A percentile compares a stretch with the other conserved stretches of the same genome.
Conservation (phyloP, 495 filamentous ascomycete genomes). For the Cairneyella variabilis region DNA sequence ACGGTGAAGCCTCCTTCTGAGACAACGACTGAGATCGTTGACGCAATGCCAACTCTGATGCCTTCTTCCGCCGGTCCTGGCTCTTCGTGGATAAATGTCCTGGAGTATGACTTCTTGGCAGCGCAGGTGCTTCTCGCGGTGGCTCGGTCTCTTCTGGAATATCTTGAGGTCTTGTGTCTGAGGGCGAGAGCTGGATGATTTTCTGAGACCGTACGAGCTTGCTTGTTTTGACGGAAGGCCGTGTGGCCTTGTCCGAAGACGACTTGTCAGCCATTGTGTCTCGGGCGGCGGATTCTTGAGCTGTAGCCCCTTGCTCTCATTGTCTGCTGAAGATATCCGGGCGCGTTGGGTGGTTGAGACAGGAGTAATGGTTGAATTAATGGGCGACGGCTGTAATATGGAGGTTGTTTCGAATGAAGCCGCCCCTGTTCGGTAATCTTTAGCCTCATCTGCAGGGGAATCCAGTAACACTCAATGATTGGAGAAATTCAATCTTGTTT, state of each 20-base stretch:
- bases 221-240: slow-evolving; percentile 29
- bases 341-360: not conserved
- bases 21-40: slow-evolving; percentile 42
- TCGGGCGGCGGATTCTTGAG: slow-evolving; percentile 13
- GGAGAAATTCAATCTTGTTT: not conserved
- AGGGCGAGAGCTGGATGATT: slow-evolving; percentile 30
- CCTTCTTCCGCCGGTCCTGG: slow-evolving; percentile 40
- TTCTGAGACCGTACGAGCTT: slow-evolving; percentile 41
- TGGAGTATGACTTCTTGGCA: slow-evolving; percentile 46
- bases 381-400: not conserved
- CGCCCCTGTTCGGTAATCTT: slow-evolving; percentile 8
- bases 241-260: slow-evolving; percentile 26
- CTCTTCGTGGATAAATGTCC: slow-evolving; percentile 49
- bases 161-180: slow-evolving; percentile 29
- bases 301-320: slow-evolving; percentile 17
- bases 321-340: slow-evolving; percentile 15
- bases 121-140: slow-evolving; percentile 23
- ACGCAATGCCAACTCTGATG: slow-evolving; percentile 44
- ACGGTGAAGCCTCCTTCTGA: slow-evolving; percentile 31
- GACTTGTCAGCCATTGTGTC: slow-evolving; percentile 27
- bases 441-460: slow-evolving; percentile 8
- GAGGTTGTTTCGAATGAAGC: slow-evolving; percentile 20
- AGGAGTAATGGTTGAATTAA: slow-evolving; percentile 4
- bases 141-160: slow-evolving; percentile 29
- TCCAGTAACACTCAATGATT: not conserved